Conservation (phyloP, 768 basidiomycete genomes). For the Cantharellus cinnabarinus region DNA sequence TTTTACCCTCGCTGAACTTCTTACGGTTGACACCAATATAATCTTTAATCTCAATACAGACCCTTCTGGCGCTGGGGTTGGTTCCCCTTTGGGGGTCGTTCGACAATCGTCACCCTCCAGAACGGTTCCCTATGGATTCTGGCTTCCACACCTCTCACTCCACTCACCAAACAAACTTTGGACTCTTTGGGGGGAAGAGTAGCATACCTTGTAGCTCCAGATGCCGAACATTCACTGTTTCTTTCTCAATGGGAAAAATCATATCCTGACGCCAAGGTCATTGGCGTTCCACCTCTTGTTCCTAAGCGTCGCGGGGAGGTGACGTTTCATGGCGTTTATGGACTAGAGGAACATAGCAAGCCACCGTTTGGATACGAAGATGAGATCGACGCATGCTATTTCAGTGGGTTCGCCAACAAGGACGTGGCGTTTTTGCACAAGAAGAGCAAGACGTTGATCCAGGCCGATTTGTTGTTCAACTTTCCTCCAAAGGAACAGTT, state of each 20-base stretch:
- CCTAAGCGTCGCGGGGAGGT: conserved; percentile 27
- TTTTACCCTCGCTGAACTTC: too few species aligned
- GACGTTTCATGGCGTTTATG: not conserved
- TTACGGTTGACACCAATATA: too few species aligned
- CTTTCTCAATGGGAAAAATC: conserved; percentile 16
- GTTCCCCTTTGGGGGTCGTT: conserved; percentile 60
- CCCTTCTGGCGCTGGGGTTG: conserved; percentile 47
- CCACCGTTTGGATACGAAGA: conserved; percentile 20
- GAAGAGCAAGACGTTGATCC: conserved; percentile 20
- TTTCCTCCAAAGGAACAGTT: conserved; percentile 23
- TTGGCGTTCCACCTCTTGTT: conserved; percentile 40
- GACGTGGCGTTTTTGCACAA: conserved; percentile 25
- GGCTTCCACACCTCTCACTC: conserved; percentile 55
- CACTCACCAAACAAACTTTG: conserved; percentile 40
- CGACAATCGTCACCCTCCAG: conserved; percentile 45
- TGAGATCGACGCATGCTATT: conserved; percentile 17
- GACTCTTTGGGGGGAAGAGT: conserved; percentile 29
- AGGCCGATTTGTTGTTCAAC: conserved; percentile 27
- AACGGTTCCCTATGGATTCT: conserved; percentile 62
- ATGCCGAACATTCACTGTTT: not conserved
- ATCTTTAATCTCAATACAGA: not conserved
- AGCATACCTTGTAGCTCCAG: not conserved
- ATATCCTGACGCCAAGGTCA: conserved; percentile 48
- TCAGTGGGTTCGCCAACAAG: conserved; percentile 17
- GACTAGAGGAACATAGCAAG: too few species aligned